Evolutionary conservation across 2,329 filamentous ascomycete genomes (phyloP).

Genomic region (Sarocladiaceae sp.): DNA sequence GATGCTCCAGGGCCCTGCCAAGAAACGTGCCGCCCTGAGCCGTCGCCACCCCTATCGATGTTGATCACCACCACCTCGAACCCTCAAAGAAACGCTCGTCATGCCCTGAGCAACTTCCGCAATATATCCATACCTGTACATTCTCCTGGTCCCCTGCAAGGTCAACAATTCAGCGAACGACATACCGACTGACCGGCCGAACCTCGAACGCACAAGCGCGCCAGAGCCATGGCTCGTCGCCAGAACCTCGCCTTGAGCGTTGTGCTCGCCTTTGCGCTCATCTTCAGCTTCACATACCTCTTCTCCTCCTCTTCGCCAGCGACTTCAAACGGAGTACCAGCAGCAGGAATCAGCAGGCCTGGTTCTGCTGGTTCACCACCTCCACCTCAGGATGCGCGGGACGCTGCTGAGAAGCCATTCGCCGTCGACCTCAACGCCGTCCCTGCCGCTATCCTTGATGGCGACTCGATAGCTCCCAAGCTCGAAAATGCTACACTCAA

Average conservation of each 20-base stretch:
- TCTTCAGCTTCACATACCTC: slow-evolving; percentile 55
- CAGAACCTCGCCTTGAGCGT: slow-evolving; percentile 50
- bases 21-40: background rate
- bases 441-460: slow-evolving; percentile 51
- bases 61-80: background rate
- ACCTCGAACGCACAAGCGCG: too few relatives aligned
- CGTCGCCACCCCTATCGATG: background rate
- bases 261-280: slow-evolving; percentile 48
- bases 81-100: too few relatives aligned
- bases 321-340: too few relatives aligned
- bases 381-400: slow-evolving; percentile 5
- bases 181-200: too few relatives aligned
- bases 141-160: too few relatives aligned
- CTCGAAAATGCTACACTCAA: slow-evolving; percentile 79
- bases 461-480: slow-evolving; percentile 73
- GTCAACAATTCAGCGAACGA: too few relatives aligned
- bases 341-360: slow-evolving; percentile 16
- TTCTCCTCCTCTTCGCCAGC: slow-evolving; percentile 43
- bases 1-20: background rate
- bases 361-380: slow-evolving; percentile 13
- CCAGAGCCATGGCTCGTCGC: slow-evolving; percentile 52
- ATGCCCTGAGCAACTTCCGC: too few relatives aligned
- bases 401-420: slow-evolving; percentile 23
- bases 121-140: too few relatives aligned
- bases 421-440: slow-evolving; percentile 36